Evolutionary conservation across 306 rosid genomes (phyloP), one percentile per base, ranked within the genome.

Genomic region (Dryas alaskensis): DNA sequence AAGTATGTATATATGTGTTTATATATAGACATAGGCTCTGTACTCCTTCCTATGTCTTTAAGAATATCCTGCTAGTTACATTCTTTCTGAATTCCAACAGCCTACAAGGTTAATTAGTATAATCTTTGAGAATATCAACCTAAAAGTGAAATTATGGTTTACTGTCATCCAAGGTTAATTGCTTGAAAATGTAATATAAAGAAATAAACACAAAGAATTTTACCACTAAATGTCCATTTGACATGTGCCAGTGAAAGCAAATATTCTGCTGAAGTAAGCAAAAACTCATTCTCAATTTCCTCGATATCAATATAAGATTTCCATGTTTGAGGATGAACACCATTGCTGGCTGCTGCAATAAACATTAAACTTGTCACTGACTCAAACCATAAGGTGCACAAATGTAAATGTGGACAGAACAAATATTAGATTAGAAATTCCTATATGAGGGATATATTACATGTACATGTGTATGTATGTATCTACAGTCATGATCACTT

Each of bases 241-340:
- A 91, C 85, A 79, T 92, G 86, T 80, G 82, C 86, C 60, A 88
- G 64, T 1, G 95, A 88, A 69, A 94, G 96, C 81, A 81, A 80
- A 86, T 87, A 88, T 81, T 91, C 97, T 45, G 97, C 97, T 22
- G 91, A 91, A 43, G 97, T 83, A 68, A 94, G 90, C 73, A 89
- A 85, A 84, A 78, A 91, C 77, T 94, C 97, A 14, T 89, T 75
- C 84, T 94, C 96, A 60, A 94, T 89, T 77, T 86, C 85, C 85
- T 89, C 88, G 7, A 91, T 79, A 82, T 86, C 90, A 69, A 91
- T 73, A 57, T 83, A 76, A 7, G 81, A 81, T 64, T 81, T 79
- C 89, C 69, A 73, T 73, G 79, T 78, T 76, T 81, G 88, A 86
- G 86, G 64, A 81, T 83, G 83, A 40, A 73, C 82, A 72, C 66